Evolutionary conservation across 768 basidiomycete species (phyloP), one percentile per base, ranked within the genome.

Genomic region (Symmetrospora coprosmae): DNA sequence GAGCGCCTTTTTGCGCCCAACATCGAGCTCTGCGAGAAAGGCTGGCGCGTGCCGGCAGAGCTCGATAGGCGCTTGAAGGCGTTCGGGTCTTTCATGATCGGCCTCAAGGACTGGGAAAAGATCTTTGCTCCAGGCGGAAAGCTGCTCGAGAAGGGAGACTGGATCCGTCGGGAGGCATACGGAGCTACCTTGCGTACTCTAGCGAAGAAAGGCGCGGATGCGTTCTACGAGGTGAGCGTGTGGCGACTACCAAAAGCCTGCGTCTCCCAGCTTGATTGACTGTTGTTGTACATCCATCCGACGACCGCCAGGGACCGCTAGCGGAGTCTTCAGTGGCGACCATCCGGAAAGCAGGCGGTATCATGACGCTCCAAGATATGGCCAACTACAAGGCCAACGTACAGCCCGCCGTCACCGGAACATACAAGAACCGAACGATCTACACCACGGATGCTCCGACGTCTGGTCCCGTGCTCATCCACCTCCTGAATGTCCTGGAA

Each of bases 401-500:
- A 9, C 74, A 78, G 43, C 83, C 75, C 45, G 88, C 94, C 5
- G 75, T 97, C 38, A 71, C 82, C 67, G 85, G 87, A 7, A 81
- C 79, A 0, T 99, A 86, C 72, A 78, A 78, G 17, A 82, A 81
- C 40, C 80, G 81, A 66, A 87, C 79, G 64, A 76, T 97, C 37
- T 94, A 87, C 72, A 90, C 88, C 0, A 78, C 84, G 0, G 80
- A 82, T 67, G 83, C 87, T 13, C 94, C 94, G 4, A 82, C 85
- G 6, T 74, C 61, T 39, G 91, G 92, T 4, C 83, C 86, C 6
- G 86, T 86, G n/a, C 74, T 97, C 39, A 74, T 94, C 38, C 85
- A 88, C 69, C 85, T 96, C 78, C 75, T 97, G n/a, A 94, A 96
- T 69, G 71, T 90, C 19, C 74, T 92, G 45, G 90, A 94, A 69